Evolutionary conservation across 805 yeast species (phyloP).

Genomic region (Ogataea populi-albae): DNA sequence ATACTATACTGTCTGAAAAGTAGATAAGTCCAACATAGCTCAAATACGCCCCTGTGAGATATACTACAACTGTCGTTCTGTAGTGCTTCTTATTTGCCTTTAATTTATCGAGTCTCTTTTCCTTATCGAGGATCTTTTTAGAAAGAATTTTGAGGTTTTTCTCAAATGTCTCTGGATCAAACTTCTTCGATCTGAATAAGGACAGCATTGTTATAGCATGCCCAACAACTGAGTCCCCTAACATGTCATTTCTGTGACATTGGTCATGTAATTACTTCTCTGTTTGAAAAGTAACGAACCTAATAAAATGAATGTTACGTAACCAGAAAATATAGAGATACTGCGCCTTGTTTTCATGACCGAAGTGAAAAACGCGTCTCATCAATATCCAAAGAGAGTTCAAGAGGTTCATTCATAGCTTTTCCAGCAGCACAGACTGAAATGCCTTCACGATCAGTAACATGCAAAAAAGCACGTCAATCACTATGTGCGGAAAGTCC

Average conservation of each 20-base stretch:
- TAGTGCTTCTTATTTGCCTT: conserved; percentile 16
- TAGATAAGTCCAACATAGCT: conserved; percentile 24
- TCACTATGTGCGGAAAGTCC: conserved; percentile 7
- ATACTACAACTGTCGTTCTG: conserved; percentile 16
- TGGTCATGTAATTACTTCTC: no score
- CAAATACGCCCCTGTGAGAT: conserved; percentile 23
- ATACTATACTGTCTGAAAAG: conserved; percentile 3
- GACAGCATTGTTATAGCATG: no score
- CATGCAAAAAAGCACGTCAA: conserved; percentile 15
- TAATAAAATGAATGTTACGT: no score
- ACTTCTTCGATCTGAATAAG: conserved; percentile 29
- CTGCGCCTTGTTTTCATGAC: no score
- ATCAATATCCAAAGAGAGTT: neutral
- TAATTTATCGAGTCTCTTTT: conserved; percentile 20
- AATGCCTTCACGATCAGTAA: conserved; percentile 27
- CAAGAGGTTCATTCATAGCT: neutral
- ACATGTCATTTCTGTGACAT: no score
- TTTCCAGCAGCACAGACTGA: conserved; percentile 1
- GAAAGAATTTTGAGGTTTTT: conserved; percentile 39
- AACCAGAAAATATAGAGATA: no score
- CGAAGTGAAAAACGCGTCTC: conserved; percentile 1
- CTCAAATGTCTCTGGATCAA: conserved; percentile 45
- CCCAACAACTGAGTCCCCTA: no score
- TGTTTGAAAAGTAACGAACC: no score
- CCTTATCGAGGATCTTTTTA: conserved; percentile 30